Percentiles rank a stretch among this genome's conserved stretches.
phyloP scores from a whole-genome alignment of 73 alveolate genomes.

The Diophrys sp. region DNA sequence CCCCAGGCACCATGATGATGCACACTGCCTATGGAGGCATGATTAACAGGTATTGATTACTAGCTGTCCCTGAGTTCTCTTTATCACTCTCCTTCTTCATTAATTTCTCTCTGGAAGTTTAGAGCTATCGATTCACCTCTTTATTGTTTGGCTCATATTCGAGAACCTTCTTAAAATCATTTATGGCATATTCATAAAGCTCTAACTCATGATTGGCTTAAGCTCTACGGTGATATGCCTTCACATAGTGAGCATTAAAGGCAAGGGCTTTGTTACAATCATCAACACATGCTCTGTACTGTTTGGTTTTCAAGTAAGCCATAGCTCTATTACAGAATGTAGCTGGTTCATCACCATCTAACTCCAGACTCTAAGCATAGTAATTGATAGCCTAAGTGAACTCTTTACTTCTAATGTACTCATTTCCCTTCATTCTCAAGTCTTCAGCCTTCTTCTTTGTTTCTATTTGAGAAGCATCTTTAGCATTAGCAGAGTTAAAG shows the following conservation, averaged over 20 bases:
- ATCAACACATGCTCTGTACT: conserved; percentile 71
- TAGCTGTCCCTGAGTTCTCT: conserved; percentile 10
- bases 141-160: conserved; percentile 81
- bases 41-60: not conserved
- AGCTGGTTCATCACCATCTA: conserved; percentile 75
- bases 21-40: not conserved
- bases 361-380: conserved; percentile 80
- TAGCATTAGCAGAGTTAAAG: conserved; percentile 1
- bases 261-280: conserved; percentile 90
- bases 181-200: conserved; percentile 78
- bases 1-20: not conserved
- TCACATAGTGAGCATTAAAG: conserved; percentile 76
- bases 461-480: conserved; percentile 37
- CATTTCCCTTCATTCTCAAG: conserved; percentile 89
- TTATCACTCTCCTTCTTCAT: conserved; percentile 41
- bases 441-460: conserved; percentile 72
- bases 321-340: conserved; percentile 89
- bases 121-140: conserved; percentile 77
- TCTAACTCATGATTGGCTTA: conserved; percentile 78
- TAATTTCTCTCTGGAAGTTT: conserved; percentile 57
- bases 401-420: conserved; percentile 77
- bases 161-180: conserved; percentile 76
- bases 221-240: conserved; percentile 94
- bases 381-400: conserved; percentile 70
- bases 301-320: conserved; percentile 77